These are phyloP conservation scores for Scenedesmus sp. DNA, from an alignment of 163 green algal species.

Conservation along the genomic window DNA sequence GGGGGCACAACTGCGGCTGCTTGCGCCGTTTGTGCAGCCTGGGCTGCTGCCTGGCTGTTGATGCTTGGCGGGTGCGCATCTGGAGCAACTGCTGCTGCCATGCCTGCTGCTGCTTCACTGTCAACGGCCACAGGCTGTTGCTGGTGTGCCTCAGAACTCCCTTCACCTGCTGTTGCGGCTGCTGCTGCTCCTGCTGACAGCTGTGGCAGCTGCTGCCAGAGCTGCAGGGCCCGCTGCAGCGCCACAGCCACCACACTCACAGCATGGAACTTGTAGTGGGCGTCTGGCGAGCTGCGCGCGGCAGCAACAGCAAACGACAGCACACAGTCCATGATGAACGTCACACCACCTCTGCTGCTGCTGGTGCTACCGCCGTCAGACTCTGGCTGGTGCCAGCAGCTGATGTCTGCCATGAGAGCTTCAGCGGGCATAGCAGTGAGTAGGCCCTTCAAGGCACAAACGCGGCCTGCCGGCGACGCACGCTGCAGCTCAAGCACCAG, in stretches of 20 bases:
- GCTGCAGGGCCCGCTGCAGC: constrained; percentile 46
- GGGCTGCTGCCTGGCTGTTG: not conserved
- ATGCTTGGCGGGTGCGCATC: too few species aligned
- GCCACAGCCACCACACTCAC: constrained; percentile 61
- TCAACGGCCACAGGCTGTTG: not conserved
- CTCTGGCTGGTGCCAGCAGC: not conserved
- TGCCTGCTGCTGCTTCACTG: constrained; percentile 39
- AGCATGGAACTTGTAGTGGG: constrained; percentile 82
- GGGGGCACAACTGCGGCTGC: constrained; percentile 17
- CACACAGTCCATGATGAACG: constrained; percentile 67
- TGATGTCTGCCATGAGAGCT: constrained; percentile 56
- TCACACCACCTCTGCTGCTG: not conserved
- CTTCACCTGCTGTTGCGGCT: not conserved
- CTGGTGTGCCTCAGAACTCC: not conserved
- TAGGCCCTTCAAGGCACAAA: constrained; percentile 74
- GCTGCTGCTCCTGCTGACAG: constrained; percentile 30
- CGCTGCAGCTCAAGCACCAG: constrained; percentile 64
- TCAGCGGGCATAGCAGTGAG: constrained; percentile 63
- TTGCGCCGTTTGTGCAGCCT: not conserved
- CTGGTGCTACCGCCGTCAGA: too few species aligned
- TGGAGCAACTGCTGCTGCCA: not conserved
- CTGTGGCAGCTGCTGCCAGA: constrained; percentile 40
- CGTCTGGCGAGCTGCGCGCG: constrained; percentile 61
- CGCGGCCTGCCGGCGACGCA: constrained; percentile 60
- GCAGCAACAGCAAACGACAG: constrained; percentile 56